phyloP scores from a whole-genome alignment of 768 basidiomycete genomes.

The Pleurotus giganteus region DNA sequence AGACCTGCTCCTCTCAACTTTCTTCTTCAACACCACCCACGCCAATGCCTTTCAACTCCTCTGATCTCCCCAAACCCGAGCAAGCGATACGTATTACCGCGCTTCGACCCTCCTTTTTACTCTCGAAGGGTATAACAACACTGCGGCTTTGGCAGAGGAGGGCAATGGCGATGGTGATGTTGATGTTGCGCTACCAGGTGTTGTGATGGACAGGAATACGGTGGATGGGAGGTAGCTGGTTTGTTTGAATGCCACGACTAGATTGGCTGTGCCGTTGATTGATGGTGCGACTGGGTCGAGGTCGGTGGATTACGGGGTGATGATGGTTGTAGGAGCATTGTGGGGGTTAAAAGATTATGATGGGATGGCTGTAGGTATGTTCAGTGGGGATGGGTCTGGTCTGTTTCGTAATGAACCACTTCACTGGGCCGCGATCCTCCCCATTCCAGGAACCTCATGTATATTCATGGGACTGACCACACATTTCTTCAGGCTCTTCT shows the following conservation, averaged over 20 bases:
- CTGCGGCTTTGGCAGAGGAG: constrained; percentile 38
- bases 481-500: too few relatives aligned
- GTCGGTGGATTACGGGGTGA: background rate
- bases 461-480: too few relatives aligned
- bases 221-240: constrained; percentile 41
- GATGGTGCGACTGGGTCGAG: constrained; percentile 7
- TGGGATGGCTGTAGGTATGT: background rate
- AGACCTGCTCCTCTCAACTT: constrained; percentile 35
- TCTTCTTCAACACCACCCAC: constrained; percentile 27
- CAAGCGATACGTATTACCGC: constrained; percentile 57
- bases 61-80: constrained; percentile 35
- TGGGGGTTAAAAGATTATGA: background rate
- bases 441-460: too few relatives aligned
- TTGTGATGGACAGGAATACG: constrained; percentile 15
- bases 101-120: constrained; percentile 52
- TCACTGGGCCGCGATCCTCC: too few relatives aligned
- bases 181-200: constrained; percentile 40
- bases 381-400: too few relatives aligned
- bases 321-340: background rate
- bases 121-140: constrained; percentile 61
- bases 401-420: too few relatives aligned
- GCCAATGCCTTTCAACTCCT: constrained; percentile 27
- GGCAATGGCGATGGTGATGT: too few relatives aligned
- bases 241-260: constrained; percentile 58
- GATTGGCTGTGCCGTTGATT: constrained; percentile 24